Evolutionary conservation across 164 flowering plant species (phyloP).

Genomic region (Tetrastigma voinierianum): DNA sequence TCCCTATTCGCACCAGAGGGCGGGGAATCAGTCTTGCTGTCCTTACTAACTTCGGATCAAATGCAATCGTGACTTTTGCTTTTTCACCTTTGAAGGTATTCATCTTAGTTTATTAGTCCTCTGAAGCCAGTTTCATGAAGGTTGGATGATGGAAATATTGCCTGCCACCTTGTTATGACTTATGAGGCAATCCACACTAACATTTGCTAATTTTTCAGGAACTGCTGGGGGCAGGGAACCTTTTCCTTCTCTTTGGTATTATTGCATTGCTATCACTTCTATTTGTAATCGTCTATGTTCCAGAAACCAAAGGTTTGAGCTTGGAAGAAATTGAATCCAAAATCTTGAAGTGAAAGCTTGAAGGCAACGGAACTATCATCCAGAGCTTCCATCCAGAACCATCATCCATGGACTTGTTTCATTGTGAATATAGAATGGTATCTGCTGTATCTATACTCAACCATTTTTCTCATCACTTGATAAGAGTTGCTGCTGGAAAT

Average conservation of each 20-base stretch:
- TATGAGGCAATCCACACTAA: not conserved
- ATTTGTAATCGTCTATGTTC: slow-evolving; percentile 55
- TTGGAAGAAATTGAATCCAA: slow-evolving; percentile 47
- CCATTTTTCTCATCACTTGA: no score
- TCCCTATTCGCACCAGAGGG: slow-evolving; percentile 89
- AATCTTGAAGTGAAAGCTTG: slow-evolving; percentile 29
- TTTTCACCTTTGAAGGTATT: slow-evolving; percentile 87
- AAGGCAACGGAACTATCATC: no score
- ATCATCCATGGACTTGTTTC: not conserved
- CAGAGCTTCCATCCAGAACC: slow-evolving; percentile 2
- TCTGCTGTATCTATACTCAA: not conserved
- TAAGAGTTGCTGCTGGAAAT: no score
- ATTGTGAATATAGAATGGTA: not conserved
- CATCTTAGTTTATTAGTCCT: not conserved
- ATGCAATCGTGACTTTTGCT: slow-evolving; percentile 91
- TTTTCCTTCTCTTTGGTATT: slow-evolving; percentile 78
- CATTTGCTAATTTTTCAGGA: slow-evolving; percentile 49
- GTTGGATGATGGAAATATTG: not conserved
- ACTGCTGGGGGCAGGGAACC: slow-evolving; percentile 74
- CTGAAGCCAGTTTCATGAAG: not conserved
- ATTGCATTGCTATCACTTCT: slow-evolving; percentile 70
- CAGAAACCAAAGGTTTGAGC: slow-evolving; percentile 95
- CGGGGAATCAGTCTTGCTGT: slow-evolving; percentile 95
- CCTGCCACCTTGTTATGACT: not conserved
- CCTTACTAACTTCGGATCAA: slow-evolving; percentile 87